These are phyloP conservation scores for Collybia nuda DNA, from an alignment of 768 basidiomycete species.

Conservation along the genomic window DNA sequence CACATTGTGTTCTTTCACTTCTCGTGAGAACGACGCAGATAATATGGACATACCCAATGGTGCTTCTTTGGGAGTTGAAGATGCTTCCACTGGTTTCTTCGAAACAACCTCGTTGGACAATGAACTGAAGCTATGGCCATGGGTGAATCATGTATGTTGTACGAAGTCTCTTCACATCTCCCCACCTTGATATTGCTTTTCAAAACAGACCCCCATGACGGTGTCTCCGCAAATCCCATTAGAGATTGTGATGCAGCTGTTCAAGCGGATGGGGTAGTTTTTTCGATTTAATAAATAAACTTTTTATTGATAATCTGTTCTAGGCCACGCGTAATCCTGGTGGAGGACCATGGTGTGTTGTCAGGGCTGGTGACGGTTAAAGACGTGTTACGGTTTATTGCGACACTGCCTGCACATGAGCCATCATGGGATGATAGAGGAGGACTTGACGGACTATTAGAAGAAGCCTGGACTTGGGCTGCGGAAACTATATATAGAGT, in stretches of 20 bases:
- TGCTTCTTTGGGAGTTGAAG: slow-evolving; percentile 59
- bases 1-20: slow-evolving; percentile 72
- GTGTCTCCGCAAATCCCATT: slow-evolving; percentile 90
- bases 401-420: slow-evolving; percentile 49
- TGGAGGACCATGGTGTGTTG: slow-evolving; percentile 82
- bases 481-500: slow-evolving; percentile 32
- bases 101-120: slow-evolving; percentile 57
- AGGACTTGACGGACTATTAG: slow-evolving; percentile 63
- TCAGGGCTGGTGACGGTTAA: slow-evolving; percentile 93
- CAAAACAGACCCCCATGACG: slow-evolving; percentile 82
- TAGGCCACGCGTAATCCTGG: slow-evolving; percentile 95
- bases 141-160: slow-evolving; percentile 86
- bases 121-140: slow-evolving; percentile 75
- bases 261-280: slow-evolving; percentile 95
- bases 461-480: slow-evolving; percentile 62
- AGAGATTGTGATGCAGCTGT: slow-evolving; percentile 97
- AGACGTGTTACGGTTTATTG: slow-evolving; percentile 88
- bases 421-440: slow-evolving; percentile 63
- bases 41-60: slow-evolving; percentile 48
- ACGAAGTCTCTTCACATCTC: background rate
- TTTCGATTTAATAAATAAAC: slow-evolving; percentile 3
- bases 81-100: slow-evolving; percentile 59
- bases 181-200: background rate
- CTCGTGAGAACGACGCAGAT: slow-evolving; percentile 51
- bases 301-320: slow-evolving; percentile 2